A percentile compares a stretch with the other conserved stretches of the same genome.
These are phyloP conservation scores for Boletales sp. DNA, from an alignment of 768 basidiomycete species.

Conservation along the genomic window DNA sequence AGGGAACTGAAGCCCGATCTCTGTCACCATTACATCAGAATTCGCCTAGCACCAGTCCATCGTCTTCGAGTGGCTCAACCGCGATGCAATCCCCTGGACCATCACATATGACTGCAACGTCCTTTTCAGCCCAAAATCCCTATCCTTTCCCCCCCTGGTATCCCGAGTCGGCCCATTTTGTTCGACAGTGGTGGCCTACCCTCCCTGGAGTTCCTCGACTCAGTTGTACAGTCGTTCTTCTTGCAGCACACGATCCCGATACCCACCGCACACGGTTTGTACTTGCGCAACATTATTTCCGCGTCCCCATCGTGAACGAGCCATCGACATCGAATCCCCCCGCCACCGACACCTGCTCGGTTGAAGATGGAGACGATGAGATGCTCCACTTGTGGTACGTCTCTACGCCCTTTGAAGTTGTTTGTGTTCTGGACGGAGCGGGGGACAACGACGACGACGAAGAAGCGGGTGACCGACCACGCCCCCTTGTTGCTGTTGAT, in stretches of 20 bases:
- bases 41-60: neutral
- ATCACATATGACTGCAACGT: neutral
- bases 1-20: conserved; percentile 4
- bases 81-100: neutral
- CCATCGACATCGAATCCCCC: conserved; percentile 9
- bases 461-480: conserved; percentile 44
- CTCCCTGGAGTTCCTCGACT: conserved; percentile 59
- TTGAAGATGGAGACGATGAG: conserved; percentile 41
- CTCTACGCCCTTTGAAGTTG: conserved; percentile 66
- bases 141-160: conserved; percentile 68
- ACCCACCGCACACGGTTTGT: conserved; percentile 61
- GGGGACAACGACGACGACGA: conserved; percentile 31
- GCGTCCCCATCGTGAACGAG: conserved; percentile 50
- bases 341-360: neutral
- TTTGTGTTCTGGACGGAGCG: conserved; percentile 53
- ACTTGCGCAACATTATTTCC: conserved; percentile 73
- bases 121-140: conserved; percentile 43
- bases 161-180: conserved; percentile 72
- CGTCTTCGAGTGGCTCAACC: conserved; percentile 7
- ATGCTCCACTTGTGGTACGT: conserved; percentile 72
- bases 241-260: conserved; percentile 58
- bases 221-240: conserved; percentile 69
- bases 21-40: conserved; percentile 12
- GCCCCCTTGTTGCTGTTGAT: conserved; percentile 77
- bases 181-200: conserved; percentile 79